These are phyloP conservation scores for Schoenoplectus triqueter DNA, from an alignment of 202 grass and related monocot species.

Conservation along the genomic window DNA sequence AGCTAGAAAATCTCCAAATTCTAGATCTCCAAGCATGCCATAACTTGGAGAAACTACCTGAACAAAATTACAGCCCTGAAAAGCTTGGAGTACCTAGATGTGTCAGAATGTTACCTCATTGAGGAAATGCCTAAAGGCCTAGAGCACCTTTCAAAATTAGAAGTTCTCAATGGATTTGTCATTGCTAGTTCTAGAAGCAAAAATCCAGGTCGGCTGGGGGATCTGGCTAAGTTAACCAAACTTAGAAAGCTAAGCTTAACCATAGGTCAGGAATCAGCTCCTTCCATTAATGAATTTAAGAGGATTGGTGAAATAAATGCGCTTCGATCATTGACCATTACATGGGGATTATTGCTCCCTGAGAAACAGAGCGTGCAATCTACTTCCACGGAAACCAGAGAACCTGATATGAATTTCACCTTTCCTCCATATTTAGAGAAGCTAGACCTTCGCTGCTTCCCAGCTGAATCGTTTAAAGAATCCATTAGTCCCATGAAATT, in stretches of 20 bases:
- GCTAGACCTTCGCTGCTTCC: not conserved
- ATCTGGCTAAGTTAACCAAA: not conserved
- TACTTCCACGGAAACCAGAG: not conserved
- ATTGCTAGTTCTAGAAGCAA: not conserved
- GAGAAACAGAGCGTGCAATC: too few species aligned
- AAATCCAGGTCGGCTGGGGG: not conserved
- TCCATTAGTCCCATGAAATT: not conserved
- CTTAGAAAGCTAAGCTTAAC: not conserved
- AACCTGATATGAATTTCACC: not conserved
- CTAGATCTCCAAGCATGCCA: not conserved
- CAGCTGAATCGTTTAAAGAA: not conserved
- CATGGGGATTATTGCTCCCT: not conserved
- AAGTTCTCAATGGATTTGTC: not conserved
- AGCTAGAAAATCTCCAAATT: not conserved
- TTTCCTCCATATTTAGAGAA: not conserved
- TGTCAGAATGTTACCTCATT: not conserved
- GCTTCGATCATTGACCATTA: not conserved
- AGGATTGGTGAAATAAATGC: not conserved
- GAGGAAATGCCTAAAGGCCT: not conserved
- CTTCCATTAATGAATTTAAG: not conserved
- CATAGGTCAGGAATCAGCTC: not conserved
- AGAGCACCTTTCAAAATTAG: not conserved
- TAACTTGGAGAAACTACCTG: not conserved
- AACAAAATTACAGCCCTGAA: not conserved
- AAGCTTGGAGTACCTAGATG: not conserved